phyloP scores from a whole-genome alignment of 1,284 basidiomycete species.

The Ceratobasidium sp. region DNA sequence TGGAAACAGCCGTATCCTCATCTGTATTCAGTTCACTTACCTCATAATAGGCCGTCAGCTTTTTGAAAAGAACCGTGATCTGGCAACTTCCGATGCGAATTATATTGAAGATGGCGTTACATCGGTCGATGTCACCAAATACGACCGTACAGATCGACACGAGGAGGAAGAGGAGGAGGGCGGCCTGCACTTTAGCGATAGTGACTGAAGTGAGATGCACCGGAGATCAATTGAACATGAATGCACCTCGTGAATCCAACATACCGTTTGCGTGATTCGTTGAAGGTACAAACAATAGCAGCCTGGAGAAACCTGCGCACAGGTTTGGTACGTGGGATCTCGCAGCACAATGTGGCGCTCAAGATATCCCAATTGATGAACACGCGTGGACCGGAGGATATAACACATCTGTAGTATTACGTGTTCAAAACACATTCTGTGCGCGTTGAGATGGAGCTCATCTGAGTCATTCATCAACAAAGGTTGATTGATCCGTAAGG shows the following conservation, averaged over 20 bases:
- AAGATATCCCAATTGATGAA: too few species aligned
- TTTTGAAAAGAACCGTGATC: constrained; percentile 83
- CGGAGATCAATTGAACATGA: constrained; percentile 17
- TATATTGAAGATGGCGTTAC: constrained; percentile 84
- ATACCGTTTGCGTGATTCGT: background rate
- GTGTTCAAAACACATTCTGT: background rate
- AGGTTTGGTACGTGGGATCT: too few species aligned
- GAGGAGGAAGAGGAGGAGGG: constrained; percentile 74
- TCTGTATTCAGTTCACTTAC: constrained; percentile 18
- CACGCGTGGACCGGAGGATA: background rate
- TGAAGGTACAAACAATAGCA: background rate
- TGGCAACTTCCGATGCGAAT: constrained; percentile 78
- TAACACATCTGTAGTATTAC: background rate
- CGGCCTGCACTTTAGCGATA: constrained; percentile 79
- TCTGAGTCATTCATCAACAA: constrained; percentile 6
- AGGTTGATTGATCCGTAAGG: constrained; percentile 12
- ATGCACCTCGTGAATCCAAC: constrained; percentile 9
- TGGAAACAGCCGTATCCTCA: constrained; percentile 50
- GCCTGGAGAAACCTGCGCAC: background rate
- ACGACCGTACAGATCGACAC: constrained; percentile 75
- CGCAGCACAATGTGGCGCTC: too few species aligned
- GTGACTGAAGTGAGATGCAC: constrained; percentile 67
- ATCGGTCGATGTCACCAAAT: constrained; percentile 90
- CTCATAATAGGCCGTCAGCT: constrained; percentile 81
- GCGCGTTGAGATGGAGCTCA: background rate